Percentiles rank a stretch among this genome's conserved stretches.
Evolutionary conservation across 495 filamentous ascomycete genomes (phyloP).

Genomic region (Staphylotrichum longicolle): DNA sequence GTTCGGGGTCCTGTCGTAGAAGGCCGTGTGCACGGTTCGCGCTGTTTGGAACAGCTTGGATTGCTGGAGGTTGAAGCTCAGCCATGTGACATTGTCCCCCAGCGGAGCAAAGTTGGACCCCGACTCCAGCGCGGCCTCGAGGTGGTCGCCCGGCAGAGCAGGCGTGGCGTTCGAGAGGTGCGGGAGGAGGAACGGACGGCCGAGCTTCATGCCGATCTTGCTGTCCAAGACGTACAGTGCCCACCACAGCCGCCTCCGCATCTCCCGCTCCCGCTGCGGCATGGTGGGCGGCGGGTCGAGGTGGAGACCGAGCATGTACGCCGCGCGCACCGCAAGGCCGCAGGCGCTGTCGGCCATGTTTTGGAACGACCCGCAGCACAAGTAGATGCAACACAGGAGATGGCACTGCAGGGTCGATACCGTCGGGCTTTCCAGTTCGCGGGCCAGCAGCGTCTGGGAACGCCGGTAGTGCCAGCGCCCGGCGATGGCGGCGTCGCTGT

Average conservation of each 20-base stretch:
- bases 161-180: conserved; percentile 1
- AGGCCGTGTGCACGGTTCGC: conserved; percentile 5
- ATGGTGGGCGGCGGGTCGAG: conserved; percentile 1
- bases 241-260: conserved; percentile 9
- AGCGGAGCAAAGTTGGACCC: conserved; percentile 1
- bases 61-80: conserved; percentile 7
- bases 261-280: conserved; percentile 4
- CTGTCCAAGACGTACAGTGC: conserved; percentile 6
- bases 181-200: conserved; percentile 3
- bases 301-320: conserved; percentile 7
- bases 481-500: conserved; percentile 6
- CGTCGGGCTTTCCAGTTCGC: conserved; percentile 6
- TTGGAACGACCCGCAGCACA: conserved; percentile 4
- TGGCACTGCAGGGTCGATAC: conserved; percentile 7
- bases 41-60: conserved; percentile 2
- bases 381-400: conserved; percentile 6
- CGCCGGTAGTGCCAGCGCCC: conserved; percentile 7
- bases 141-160: conserved; percentile 1
- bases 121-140: conserved; percentile 2
- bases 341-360: conserved; percentile 8
- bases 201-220: conserved; percentile 10
- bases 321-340: conserved; percentile 4
- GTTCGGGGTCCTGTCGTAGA: conserved; percentile 3
- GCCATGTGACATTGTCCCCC: conserved; percentile 10
- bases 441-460: conserved; percentile 7